These are phyloP conservation scores for Phytophthora pluvialis DNA, from an alignment of 352 stramenopile genomes.

Conservation along the genomic window DNA sequence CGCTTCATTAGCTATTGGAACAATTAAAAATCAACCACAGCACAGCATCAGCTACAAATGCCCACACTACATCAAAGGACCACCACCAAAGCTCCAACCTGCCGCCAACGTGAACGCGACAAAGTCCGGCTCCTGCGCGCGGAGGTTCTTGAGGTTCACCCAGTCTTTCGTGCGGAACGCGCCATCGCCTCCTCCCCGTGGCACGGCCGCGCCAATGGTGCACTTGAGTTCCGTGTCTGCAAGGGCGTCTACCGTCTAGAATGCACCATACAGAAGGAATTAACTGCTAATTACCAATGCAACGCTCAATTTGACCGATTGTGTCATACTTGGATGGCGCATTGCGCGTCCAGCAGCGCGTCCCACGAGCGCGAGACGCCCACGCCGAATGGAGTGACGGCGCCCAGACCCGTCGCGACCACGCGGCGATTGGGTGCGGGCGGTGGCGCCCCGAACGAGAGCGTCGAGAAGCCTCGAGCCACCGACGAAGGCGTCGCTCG, in stretches of 20 bases:
- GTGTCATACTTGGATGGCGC: slow-evolving; percentile 66
- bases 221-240: slow-evolving; percentile 66
- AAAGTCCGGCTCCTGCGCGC: slow-evolving; percentile 84
- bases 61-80: background rate
- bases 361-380: slow-evolving; percentile 86
- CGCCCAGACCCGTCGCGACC: slow-evolving; percentile 92
- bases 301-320: background rate
- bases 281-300: slow-evolving; percentile 17
- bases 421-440: slow-evolving; percentile 76
- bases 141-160: slow-evolving; percentile 70
- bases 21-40: slow-evolving; percentile 6
- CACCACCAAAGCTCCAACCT: slow-evolving; percentile 37
- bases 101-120: slow-evolving; percentile 87
- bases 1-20: slow-evolving; percentile 68
- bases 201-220: slow-evolving; percentile 77
- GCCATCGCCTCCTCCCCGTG: slow-evolving; percentile 55
- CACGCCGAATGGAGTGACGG: slow-evolving; percentile 91
- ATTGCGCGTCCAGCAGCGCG: slow-evolving; percentile 77
- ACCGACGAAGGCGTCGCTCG: slow-evolving; percentile 10
- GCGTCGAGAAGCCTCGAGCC: slow-evolving; percentile 60
- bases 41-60: slow-evolving; percentile 2
- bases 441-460: slow-evolving; percentile 70
- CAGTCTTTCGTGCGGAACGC: slow-evolving; percentile 73
- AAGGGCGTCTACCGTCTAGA: slow-evolving; percentile 60
- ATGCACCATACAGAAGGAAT: background rate